phyloP scores from a whole-genome alignment of 257 asterid genomes.

The Solanum corneliomulleri region DNA sequence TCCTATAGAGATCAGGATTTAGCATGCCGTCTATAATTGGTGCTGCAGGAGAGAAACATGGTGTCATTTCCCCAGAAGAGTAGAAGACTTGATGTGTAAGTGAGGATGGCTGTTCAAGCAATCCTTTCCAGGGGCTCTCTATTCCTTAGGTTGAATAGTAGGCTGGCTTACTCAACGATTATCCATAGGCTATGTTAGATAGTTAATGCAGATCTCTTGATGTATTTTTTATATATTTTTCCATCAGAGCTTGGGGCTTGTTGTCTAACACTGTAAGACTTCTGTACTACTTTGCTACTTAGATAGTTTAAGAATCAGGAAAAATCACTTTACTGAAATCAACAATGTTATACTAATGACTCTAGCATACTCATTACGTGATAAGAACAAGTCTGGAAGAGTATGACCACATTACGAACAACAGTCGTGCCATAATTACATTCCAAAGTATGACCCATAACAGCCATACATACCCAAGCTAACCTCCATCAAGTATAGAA shows the following conservation, averaged over 20 bases:
- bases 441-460: not conserved
- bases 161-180: not conserved
- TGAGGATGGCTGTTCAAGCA: not conserved
- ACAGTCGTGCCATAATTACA: not conserved
- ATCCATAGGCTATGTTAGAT: not conserved
- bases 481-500: not conserved
- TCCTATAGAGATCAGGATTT: not conserved
- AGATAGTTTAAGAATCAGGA: not conserved
- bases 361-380: not conserved
- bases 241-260: not conserved
- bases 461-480: not conserved
- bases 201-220: not conserved
- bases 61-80: not conserved
- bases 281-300: not conserved
- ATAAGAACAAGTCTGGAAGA: not conserved
- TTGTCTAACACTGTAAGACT: not conserved
- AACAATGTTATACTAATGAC: not conserved
- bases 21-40: not conserved
- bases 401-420: not conserved
- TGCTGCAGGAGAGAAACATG: not conserved
- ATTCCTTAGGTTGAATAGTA: not conserved
- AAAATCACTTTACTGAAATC: not conserved
- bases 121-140: not conserved
- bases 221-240: not conserved
- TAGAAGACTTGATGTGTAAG: not conserved